Evolutionary conservation across 2,329 filamentous ascomycete species (phyloP).

Genomic region (Calonectria pseudoturangicola): DNA sequence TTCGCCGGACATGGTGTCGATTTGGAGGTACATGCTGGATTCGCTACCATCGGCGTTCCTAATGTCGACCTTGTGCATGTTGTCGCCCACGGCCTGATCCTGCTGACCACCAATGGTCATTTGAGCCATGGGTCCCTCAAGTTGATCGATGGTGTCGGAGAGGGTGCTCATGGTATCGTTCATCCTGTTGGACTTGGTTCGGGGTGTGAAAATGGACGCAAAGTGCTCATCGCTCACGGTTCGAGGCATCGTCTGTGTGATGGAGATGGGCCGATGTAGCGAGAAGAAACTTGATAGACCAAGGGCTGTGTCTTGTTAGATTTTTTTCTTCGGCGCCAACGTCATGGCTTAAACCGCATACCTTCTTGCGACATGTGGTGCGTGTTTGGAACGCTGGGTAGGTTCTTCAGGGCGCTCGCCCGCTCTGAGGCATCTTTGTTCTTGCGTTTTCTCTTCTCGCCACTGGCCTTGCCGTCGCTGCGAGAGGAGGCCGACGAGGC

Average conservation of each 20-base stretch:
- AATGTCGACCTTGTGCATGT: constrained; percentile 70
- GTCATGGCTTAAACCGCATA: constrained; percentile 59
- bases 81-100: constrained; percentile 66
- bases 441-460: constrained; percentile 76
- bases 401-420: constrained; percentile 70
- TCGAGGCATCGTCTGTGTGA: constrained; percentile 87
- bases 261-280: constrained; percentile 93
- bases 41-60: constrained; percentile 74
- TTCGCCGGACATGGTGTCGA: constrained; percentile 80
- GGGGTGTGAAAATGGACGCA: constrained; percentile 85
- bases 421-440: constrained; percentile 69
- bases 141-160: constrained; percentile 74
- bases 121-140: constrained; percentile 75
- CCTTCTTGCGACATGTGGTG: constrained; percentile 82
- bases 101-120: constrained; percentile 68
- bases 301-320: constrained; percentile 76
- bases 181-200: constrained; percentile 70
- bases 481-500: constrained; percentile 65
- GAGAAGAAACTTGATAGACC: constrained; percentile 96
- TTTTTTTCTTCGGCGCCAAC: neutral
- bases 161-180: constrained; percentile 81
- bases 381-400: constrained; percentile 85
- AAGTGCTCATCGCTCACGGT: constrained; percentile 84
- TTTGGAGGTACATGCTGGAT: constrained; percentile 78
- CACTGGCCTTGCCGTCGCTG: constrained; percentile 64